Evolutionary conservation across 257 asterid species (phyloP).

Genomic region (Salvia hispanica): DNA sequence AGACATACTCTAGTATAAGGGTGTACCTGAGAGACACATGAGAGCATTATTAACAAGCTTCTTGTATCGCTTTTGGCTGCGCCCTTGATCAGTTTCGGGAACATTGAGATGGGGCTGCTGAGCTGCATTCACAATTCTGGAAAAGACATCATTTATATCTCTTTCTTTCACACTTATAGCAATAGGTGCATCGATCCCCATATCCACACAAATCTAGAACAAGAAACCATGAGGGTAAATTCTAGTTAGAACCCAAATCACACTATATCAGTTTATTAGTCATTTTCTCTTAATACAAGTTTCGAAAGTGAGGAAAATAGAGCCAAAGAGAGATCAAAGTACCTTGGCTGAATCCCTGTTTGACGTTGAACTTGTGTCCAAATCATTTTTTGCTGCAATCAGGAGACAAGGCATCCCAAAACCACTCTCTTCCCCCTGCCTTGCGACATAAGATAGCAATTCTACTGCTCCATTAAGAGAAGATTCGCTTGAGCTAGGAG

Average conservation of each 20-base stretch:
- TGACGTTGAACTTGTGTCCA: constrained; percentile 56
- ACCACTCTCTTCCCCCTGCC: constrained; percentile 77
- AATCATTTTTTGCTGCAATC: constrained; percentile 89
- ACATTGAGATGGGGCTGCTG: constrained; percentile 81
- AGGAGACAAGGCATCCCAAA: constrained; percentile 84
- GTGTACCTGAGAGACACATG: constrained; percentile 71
- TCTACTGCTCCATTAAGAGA: constrained; percentile 79
- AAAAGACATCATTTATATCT: constrained; percentile 74
- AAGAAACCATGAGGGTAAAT: constrained; percentile 26
- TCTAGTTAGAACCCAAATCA: constrained; percentile 19
- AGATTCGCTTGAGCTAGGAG: constrained; percentile 69
- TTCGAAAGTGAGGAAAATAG: constrained; percentile 9
- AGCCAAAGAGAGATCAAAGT: constrained; percentile 21
- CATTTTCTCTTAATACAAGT: not conserved
- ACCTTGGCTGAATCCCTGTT: constrained; percentile 79
- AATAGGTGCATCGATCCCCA: constrained; percentile 87
- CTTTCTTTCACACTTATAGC: constrained; percentile 81
- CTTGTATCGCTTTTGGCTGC: constrained; percentile 62
- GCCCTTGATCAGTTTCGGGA: constrained; percentile 88
- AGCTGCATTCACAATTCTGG: constrained; percentile 78
- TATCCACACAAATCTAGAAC: constrained; percentile 71
- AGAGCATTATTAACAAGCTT: constrained; percentile 65
- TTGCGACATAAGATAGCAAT: constrained; percentile 68
- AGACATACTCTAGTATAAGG: constrained; percentile 4
- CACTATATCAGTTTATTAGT: no score